Evolutionary conservation across 1,284 basidiomycete species (phyloP).

Genomic region (Moesziomyces aphidis): DNA sequence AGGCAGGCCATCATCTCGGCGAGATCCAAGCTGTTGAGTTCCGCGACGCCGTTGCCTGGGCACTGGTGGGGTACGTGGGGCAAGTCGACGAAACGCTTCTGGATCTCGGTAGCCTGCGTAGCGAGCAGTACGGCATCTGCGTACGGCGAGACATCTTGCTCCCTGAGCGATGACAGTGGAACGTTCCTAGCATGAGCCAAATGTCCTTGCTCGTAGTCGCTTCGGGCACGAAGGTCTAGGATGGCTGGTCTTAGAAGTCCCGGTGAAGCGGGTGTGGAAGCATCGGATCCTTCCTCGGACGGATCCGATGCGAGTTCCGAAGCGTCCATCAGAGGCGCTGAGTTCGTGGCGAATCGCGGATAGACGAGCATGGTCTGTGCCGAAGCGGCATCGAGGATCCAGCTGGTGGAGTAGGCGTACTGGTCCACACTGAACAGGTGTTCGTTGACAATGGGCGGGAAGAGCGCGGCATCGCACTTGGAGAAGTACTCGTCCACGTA

Average conservation of each 20-base stretch:
- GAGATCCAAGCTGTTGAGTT: conserved; percentile 13
- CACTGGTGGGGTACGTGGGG: conserved; percentile 9
- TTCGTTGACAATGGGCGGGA: conserved; percentile 38
- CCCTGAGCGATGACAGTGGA: conserved; percentile 24
- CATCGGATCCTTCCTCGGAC: conserved; percentile 12
- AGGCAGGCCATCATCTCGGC: conserved; percentile 31
- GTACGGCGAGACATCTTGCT: conserved; percentile 29
- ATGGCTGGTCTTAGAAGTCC: conserved; percentile 22
- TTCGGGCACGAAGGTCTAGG: conserved; percentile 21
- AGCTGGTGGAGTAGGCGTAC: conserved; percentile 33
- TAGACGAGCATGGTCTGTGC: conserved; percentile 40
- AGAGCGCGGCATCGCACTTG: conserved; percentile 18
- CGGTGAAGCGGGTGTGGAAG: not conserved
- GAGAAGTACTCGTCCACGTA: conserved; percentile 48
- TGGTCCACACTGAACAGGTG: conserved; percentile 41
- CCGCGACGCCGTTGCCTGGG: conserved; percentile 22
- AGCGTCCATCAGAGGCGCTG: conserved; percentile 5
- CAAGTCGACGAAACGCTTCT: conserved; percentile 19
- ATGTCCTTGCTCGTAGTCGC: conserved; percentile 11
- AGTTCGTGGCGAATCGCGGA: conserved; percentile 12
- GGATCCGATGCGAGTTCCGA: conserved; percentile 10
- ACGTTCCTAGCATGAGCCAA: conserved; percentile 21
- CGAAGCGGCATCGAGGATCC: conserved; percentile 26
- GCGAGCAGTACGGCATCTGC: conserved; percentile 30
- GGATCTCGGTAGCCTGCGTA: conserved; percentile 36